These are phyloP conservation scores for Candida tibetensis DNA, from an alignment of 805 yeast species.

Conservation along the genomic window DNA sequence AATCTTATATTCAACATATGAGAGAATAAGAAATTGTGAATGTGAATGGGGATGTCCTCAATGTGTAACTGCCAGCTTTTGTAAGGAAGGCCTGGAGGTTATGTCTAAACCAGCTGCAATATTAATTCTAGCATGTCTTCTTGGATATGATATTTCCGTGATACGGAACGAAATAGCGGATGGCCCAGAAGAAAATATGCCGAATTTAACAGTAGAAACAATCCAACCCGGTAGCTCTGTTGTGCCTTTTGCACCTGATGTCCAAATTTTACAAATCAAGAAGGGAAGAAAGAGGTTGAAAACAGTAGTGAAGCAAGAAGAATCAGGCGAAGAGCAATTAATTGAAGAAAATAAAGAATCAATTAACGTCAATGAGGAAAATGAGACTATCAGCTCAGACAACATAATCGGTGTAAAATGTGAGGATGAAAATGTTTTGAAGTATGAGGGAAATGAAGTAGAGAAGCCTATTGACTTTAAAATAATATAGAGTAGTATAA, in stretches of 20 bases:
- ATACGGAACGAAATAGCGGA: conserved; percentile 46
- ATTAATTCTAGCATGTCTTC: conserved; percentile 59
- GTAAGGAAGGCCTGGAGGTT: conserved; percentile 79
- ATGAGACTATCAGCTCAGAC: too few species aligned
- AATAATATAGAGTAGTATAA: too few species aligned
- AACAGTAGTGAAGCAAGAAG: conserved; percentile 1
- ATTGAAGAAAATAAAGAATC: not conserved
- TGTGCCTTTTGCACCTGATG: conserved; percentile 62
- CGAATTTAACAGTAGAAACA: conserved; percentile 65
- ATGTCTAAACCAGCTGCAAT: conserved; percentile 84
- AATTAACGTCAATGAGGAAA: not conserved
- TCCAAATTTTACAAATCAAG: conserved; percentile 33
- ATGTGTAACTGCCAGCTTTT: conserved; percentile 80
- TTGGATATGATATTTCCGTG: conserved; percentile 52
- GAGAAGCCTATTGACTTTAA: too few species aligned
- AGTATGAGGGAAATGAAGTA: too few species aligned
- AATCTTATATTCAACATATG: conserved; percentile 57
- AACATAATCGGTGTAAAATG: too few species aligned
- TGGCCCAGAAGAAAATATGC: conserved; percentile 80
- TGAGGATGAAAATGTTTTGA: too few species aligned
- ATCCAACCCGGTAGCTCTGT: conserved; percentile 51
- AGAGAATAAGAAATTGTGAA: conserved; percentile 59
- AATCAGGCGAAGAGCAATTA: not conserved
- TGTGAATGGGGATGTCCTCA: conserved; percentile 80
- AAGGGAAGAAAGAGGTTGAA: conserved; percentile 8